Percentiles rank a stretch among this genome's conserved stretches.
These are phyloP conservation scores for Acanthamoeba sp. DNA, from an alignment of 208 protist species.

Conservation along the genomic window DNA sequence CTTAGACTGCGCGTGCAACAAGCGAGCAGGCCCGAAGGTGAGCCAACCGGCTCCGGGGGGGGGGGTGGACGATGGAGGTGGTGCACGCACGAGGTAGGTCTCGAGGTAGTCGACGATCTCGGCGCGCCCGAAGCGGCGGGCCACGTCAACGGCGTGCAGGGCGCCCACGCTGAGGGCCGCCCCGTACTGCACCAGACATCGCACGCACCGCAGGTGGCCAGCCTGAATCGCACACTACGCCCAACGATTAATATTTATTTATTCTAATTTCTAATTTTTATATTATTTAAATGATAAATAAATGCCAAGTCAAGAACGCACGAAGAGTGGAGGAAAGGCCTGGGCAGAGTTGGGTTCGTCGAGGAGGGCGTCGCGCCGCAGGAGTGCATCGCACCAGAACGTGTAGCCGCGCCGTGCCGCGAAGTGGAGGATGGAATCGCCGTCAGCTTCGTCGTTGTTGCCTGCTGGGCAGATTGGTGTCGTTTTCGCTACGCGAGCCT, in stretches of 20 bases:
- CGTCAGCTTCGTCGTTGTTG: background rate
- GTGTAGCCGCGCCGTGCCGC: background rate
- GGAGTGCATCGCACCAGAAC: conserved; percentile 16
- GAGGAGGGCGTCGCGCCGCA: conserved; percentile 22
- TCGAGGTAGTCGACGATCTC: conserved; percentile 9
- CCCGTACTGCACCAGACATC: conserved; percentile 14
- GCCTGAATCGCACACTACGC: background rate
- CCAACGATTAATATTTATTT: too few relatives aligned
- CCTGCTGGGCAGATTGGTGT: background rate
- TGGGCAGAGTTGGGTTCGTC: conserved; percentile 12
- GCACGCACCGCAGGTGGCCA: background rate
- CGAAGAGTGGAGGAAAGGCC: background rate
- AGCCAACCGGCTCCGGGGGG: too few relatives aligned
- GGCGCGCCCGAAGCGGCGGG: background rate
- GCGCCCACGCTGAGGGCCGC: background rate
- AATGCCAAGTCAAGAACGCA: background rate
- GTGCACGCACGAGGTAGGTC: background rate
- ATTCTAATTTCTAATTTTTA: too few relatives aligned
- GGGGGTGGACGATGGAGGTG: too few relatives aligned
- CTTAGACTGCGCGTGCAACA: too few relatives aligned
- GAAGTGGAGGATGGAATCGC: conserved; percentile 25
- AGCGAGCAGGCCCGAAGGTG: too few relatives aligned
- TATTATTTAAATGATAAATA: background rate
- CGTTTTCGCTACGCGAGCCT: background rate
- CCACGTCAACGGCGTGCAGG: background rate